Base-by-base conservation (phyloP, 352 stramenopile genomes). In the Globisporangium lucens region DNA sequence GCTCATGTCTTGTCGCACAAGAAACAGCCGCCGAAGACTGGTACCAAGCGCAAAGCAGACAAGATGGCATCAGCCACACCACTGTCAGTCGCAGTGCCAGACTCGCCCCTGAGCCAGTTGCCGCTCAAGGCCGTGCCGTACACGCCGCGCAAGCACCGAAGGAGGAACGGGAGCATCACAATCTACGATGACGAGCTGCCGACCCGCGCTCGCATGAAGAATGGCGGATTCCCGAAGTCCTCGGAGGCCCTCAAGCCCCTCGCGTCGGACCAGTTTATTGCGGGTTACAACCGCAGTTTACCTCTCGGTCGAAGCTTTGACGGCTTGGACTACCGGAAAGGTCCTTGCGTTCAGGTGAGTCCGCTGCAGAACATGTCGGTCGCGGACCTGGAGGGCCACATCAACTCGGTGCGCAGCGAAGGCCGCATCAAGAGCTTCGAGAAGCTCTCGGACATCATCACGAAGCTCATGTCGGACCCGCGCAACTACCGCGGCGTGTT, bases 401-500 rank as follows among this genome's bases (percentile, higher is more conserved):
- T 95, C 61, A 79, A 75, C 35, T 89, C 85, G 22, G 75, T 94
- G 52, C 82, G 75, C 47, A 76, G 75, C 17, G 85, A 95, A 30
- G 82, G 82, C 2, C 75, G 76, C 10, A 75, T 89, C 43, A 80
- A 80, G 35, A 85, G 69, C 73, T 91, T 90, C 59, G 85, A 90
- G 13, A 82, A 82, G 43, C 75, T 91, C 35, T 70, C 65, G 12
- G 80, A 91, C 59, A 82, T 93, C 56, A 70, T 96, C 58, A 66
- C 75, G 27, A 89, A 90, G 65, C 76, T 96, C 36, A 93, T 96
- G 80, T 71, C 60, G 1, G 77, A 94, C 63, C 73, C 86, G 41
- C 74, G 86, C 9, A 96, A 96, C 72, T 77, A 77, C 20, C 75
- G 85, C 38, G 83, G 81, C 22, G 73, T 90, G 10, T 96, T 93